Percentiles rank a stretch among this genome's conserved stretches.
These are phyloP conservation scores for Arctostaphylos glauca DNA, from an alignment of 148 eudicot genomes.

Conservation along the genomic window DNA sequence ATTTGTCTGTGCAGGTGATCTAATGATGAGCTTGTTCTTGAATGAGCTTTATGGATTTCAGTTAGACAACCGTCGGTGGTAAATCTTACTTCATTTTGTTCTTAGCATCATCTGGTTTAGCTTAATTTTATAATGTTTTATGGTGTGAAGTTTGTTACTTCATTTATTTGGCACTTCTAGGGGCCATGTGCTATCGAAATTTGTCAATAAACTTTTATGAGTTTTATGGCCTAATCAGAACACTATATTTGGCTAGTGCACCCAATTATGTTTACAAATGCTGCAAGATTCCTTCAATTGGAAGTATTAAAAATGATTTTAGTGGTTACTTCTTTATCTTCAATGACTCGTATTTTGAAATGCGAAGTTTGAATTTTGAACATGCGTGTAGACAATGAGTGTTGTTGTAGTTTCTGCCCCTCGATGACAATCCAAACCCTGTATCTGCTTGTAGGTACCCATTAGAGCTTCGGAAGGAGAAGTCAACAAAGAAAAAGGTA, in stretches of 20 bases:
- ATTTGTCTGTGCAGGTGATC: conserved; percentile 63
- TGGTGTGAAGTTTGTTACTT: background rate
- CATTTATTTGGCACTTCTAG: background rate
- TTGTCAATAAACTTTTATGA: background rate
- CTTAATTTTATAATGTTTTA: background rate
- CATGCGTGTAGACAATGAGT: background rate
- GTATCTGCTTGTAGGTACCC: conserved; percentile 66
- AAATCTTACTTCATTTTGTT: conserved; percentile 18
- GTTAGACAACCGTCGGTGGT: conserved; percentile 92
- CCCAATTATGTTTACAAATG: background rate
- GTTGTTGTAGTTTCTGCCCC: background rate
- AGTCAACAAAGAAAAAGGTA: conserved; percentile 87
- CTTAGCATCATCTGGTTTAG: background rate
- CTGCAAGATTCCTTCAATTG: background rate
- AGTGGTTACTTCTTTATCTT: background rate
- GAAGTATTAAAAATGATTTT: background rate
- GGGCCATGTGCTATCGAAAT: background rate
- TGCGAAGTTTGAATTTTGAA: background rate
- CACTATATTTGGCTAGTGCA: too few species aligned
- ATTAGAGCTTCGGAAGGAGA: conserved; percentile 90
- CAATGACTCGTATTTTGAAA: background rate
- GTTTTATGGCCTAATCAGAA: background rate
- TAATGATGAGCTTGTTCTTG: conserved; percentile 89
- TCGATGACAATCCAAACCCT: background rate
- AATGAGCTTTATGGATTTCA: conserved; percentile 97